Base-by-base conservation (phyloP, 139 green algal genomes). In the Spirogloea muscicola region DNA sequence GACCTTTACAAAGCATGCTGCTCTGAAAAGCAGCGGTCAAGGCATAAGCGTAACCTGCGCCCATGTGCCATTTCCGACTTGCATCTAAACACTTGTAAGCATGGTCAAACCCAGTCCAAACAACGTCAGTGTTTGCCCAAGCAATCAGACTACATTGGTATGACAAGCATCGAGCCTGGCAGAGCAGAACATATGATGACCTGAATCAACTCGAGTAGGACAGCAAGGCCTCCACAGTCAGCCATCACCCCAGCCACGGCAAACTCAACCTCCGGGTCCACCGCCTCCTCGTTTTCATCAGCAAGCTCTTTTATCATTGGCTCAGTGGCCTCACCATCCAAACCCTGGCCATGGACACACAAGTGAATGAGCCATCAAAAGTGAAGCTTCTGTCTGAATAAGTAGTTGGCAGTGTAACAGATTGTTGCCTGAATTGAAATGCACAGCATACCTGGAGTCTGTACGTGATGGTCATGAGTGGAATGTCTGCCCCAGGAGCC, bases 261-360 rank as follows among this genome's bases (percentile, higher is more conserved):
- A 34, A 77, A 87, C 29, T 87, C 70, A 39, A 67, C 39, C 60
- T 88, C 87, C 2, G 84, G 65, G 39, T 85, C 79, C n/a, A 46
- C 44, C 6, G 62, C 58, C 25, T 72, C 69, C 18, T 64, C 71
- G 1, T 31, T 0, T 4, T 55, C 52, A 2, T 63, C 61, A 25
- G 64, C 60, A 13, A 91, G 44, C 18, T 82, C 58, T n/a, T 85
- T 81, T n/a, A 90, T 62, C 27, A 88, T 76, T 1, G 82, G 78
- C 72, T 91, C 87, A 4, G 87, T 90, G 3, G 87, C 87, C 48
- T 91, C 87, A 0, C 87, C 87, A 58, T 91, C 87, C 46, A 91
- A 44, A 0, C 87, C 87, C 65, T 86, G 80, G 37, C 87, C 65
- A 18, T 84, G 72, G 21, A 39, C 18, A 21, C 46, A 55, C 46